Base-by-base conservation (phyloP, 1,284 basidiomycete species). In the Rhodotorula sp. region DNA sequence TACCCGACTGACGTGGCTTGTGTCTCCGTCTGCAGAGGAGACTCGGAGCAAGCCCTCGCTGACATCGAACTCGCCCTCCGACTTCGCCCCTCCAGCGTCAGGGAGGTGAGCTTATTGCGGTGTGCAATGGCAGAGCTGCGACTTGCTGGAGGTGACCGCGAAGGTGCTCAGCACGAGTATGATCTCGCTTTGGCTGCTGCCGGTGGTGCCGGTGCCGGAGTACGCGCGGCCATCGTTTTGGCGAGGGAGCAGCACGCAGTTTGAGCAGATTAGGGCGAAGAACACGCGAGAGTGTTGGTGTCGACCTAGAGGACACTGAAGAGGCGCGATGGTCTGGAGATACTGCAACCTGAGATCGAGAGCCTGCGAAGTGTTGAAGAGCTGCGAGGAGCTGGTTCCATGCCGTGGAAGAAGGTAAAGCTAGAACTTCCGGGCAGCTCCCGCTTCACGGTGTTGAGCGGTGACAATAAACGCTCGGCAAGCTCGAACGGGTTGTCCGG, bases 11-110 rank as follows among this genome's bases (percentile, higher is more conserved):
- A 22, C 51, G 4, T 53, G 51, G 51, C 4, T 29, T 42, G 10
- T 14, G 37, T 42, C 37, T 12, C 37, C 37, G 10, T 42, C 12
- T 26, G n/a, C 62, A 73, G 72, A 46, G 60, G 70, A 14, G 70
- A 71, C n/a, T 44, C 48, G 15, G 60, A 61, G 20, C 33, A 53
- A 22, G 72, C 72, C 8, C 61, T 74, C 0, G 42, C 46, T 29
- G 72, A 69, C 55, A 62, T 71, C 26, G 62, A 63, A 5, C 42
- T 46, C 18, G 70, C 58, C 1, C 33, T 69, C 14, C 62, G 60
- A 2, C 57, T 74, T 20, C 48, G 67, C 0, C 70, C 70, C 1
- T 0, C 51, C 3, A 20, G 45, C 22, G 64, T 71, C 2, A n/a
- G 49, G 17, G 72, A 74, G 22, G 54, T 55, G 14, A 55, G 54